A percentile compares a stretch with the other conserved stretches of the same genome.
Conservation (phyloP, 2,329 filamentous ascomycete species). For the Pestalotiopsis sp. region DNA sequence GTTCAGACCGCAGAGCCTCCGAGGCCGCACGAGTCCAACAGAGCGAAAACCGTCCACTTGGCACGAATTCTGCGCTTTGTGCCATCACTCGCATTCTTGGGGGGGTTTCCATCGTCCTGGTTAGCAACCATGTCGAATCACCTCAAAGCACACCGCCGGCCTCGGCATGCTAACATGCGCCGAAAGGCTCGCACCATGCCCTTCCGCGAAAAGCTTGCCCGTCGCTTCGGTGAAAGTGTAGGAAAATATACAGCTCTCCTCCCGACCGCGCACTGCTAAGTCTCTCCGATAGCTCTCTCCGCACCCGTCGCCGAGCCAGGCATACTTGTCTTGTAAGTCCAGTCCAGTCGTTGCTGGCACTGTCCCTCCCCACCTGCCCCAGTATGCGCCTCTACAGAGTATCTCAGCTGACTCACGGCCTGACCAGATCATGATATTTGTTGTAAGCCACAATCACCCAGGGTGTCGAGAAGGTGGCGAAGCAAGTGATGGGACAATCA, state of each 20-base stretch:
- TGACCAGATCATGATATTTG: constrained; percentile 36
- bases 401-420: constrained; percentile 7
- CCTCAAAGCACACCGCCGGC: neutral
- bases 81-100: neutral
- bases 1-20: neutral
- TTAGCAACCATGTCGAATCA: constrained; percentile 1
- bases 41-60: neutral
- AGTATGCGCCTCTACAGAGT: neutral
- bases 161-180: neutral
- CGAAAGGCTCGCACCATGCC: constrained; percentile 22
- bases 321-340: constrained; percentile 47
- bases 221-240: constrained; percentile 33
- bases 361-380: neutral
- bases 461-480: too few relatives aligned
- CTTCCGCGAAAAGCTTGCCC: constrained; percentile 29
- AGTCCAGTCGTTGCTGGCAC: neutral
- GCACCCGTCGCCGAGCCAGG: constrained; percentile 36
- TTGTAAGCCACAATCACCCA: constrained; percentile 24
- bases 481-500: neutral
- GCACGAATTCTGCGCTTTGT: neutral
- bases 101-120: neutral
- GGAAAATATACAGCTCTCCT: constrained; percentile 17
- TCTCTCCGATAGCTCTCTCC: constrained; percentile 29
- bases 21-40: neutral
- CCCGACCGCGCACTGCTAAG: constrained; percentile 14